Conservation (phyloP, 1,284 basidiomycete species). For the Puccinia novopanici region DNA sequence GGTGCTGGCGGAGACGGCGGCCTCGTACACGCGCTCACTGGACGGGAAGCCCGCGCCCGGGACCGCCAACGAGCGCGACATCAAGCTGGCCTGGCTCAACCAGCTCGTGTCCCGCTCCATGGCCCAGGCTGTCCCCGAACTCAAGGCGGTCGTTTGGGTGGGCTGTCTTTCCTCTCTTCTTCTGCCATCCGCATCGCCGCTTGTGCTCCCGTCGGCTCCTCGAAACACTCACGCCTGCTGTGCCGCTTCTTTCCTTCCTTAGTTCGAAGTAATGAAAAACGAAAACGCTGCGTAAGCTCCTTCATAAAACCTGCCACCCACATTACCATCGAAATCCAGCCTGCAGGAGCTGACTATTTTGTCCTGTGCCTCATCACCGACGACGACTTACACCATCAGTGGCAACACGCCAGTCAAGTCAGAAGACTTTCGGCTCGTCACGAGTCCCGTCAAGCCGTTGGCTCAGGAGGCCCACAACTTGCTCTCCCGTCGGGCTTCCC, state of each 20-base stretch:
- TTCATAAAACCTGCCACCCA: too few relatives aligned
- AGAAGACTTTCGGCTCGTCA: slow-evolving; percentile 43
- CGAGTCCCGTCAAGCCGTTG: slow-evolving; percentile 3
- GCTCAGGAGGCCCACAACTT: slow-evolving; percentile 12
- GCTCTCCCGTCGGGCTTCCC: slow-evolving; percentile 21
- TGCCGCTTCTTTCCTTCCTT: not conserved
- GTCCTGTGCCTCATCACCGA: too few relatives aligned
- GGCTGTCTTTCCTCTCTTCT: too few relatives aligned
- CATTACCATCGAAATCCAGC: too few relatives aligned
- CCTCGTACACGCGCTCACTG: slow-evolving; percentile 30
- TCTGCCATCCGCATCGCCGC: too few relatives aligned
- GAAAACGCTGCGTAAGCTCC: slow-evolving; percentile 47
- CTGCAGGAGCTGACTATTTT: too few relatives aligned
- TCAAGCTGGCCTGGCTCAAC: slow-evolving; percentile 30
- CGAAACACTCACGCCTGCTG: not conserved
- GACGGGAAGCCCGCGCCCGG: slow-evolving; percentile 10
- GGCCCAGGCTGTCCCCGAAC: slow-evolving; percentile 30
- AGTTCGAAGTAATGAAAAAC: slow-evolving; percentile 46
- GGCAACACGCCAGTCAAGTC: slow-evolving; percentile 37
- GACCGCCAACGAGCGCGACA: slow-evolving; percentile 30
- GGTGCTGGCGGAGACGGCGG: slow-evolving; percentile 32
- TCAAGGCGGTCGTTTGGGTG: slow-evolving; percentile 45
- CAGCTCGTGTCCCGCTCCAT: slow-evolving; percentile 24
- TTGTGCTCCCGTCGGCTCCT: too few relatives aligned
- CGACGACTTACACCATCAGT: too few relatives aligned